Conservation (phyloP, 208 protist genomes). For the Leishmania gerbilli region DNA sequence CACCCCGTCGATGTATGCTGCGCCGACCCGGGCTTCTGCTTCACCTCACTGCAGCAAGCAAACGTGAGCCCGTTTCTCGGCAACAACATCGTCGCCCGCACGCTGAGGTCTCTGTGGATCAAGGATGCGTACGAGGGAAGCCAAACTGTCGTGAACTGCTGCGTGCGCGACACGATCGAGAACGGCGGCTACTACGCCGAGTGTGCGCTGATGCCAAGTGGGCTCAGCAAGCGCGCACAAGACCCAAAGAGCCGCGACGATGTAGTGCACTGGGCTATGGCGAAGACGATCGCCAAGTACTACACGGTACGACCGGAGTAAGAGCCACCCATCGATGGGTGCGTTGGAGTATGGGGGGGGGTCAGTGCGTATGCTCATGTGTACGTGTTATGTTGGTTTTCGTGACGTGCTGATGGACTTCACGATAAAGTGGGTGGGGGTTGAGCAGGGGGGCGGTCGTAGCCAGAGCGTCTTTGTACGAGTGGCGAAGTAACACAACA, state of each 20-base stretch:
- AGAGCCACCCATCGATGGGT: not conserved
- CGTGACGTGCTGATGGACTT: not conserved
- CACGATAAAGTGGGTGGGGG: not conserved
- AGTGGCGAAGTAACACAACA: not conserved
- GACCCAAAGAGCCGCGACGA: slow-evolving; percentile 55
- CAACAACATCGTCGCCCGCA: slow-evolving; percentile 43
- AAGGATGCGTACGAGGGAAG: slow-evolving; percentile 77
- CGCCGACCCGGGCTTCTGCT: slow-evolving; percentile 73
- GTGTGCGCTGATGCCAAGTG: slow-evolving; percentile 67
- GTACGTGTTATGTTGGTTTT: not conserved
- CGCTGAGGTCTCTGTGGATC: slow-evolving; percentile 70
- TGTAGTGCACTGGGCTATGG: slow-evolving; percentile 79
- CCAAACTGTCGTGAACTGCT: slow-evolving; percentile 78
- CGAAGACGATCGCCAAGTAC: slow-evolving; percentile 86
- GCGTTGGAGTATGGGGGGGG: no score
- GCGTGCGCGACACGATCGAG: slow-evolving; percentile 58
- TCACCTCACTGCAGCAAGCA: slow-evolving; percentile 49
- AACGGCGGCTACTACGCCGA: slow-evolving; percentile 81
- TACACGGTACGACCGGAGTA: slow-evolving; percentile 45
- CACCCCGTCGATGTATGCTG: slow-evolving; percentile 69
- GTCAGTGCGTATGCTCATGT: not conserved
- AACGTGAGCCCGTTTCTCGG: slow-evolving; percentile 50
- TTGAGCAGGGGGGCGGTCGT: not conserved
- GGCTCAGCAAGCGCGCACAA: slow-evolving; percentile 64
- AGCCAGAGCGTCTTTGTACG: not conserved